A percentile compares a stretch with the other conserved stretches of the same genome.
phyloP scores from a whole-genome alignment of 768 basidiomycete species.

The Mycena albidolilacea region DNA sequence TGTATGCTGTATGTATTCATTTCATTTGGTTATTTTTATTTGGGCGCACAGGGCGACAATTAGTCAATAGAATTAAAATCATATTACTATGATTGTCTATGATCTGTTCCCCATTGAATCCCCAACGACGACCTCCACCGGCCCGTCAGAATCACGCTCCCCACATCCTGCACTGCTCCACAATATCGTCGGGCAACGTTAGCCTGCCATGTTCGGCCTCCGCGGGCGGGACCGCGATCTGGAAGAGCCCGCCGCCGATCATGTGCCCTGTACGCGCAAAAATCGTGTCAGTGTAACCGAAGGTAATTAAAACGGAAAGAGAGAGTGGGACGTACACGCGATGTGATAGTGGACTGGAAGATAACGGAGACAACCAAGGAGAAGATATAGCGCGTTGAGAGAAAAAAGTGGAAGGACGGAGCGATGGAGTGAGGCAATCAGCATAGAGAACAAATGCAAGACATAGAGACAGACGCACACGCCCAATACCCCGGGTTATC shows the following conservation, averaged over 20 bases:
- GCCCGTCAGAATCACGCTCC: not conserved
- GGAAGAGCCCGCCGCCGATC: slow-evolving; percentile 36
- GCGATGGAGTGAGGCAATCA: not conserved
- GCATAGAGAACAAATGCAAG: not conserved
- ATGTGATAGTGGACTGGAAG: slow-evolving; percentile 36
- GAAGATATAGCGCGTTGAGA: too few relatives aligned
- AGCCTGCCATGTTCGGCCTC: not conserved
- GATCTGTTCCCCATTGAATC: too few relatives aligned
- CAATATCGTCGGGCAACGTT: slow-evolving; percentile 28
- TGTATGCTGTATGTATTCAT: too few relatives aligned
- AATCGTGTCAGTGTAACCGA: not conserved
- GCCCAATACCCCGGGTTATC: slow-evolving; percentile 40
- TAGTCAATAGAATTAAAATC: too few relatives aligned
- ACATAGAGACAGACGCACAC: slow-evolving; percentile 22
- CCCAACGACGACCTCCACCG: too few relatives aligned
- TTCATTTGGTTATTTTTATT: too few relatives aligned
- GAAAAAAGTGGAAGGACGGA: too few relatives aligned
- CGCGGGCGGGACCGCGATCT: slow-evolving; percentile 33
- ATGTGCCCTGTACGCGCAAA: slow-evolving; percentile 33
- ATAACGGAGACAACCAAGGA: too few relatives aligned
- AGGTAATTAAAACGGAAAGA: not conserved
- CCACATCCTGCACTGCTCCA: slow-evolving; percentile 29
- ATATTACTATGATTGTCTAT: too few relatives aligned
- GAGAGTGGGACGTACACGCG: slow-evolving; percentile 25
- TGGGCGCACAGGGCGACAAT: too few relatives aligned